These are phyloP conservation scores for Gastroboletus turbinatus DNA, from an alignment of 1,284 basidiomycete species.

Conservation along the genomic window DNA sequence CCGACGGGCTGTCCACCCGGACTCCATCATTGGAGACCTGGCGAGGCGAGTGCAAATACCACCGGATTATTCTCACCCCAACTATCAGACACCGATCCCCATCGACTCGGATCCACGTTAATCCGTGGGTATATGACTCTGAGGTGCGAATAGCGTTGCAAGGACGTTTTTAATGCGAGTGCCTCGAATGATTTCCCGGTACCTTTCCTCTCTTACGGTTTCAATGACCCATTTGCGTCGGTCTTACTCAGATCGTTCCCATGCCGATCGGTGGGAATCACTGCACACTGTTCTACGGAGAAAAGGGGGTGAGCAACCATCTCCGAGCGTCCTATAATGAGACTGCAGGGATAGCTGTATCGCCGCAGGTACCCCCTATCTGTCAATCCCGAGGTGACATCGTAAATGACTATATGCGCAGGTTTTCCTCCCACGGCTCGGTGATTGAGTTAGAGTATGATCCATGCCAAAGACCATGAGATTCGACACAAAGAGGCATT, in stretches of 20 bases:
- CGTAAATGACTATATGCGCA: background rate
- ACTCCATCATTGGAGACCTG: background rate
- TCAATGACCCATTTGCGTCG: background rate
- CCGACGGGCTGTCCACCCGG: background rate
- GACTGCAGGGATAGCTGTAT: background rate
- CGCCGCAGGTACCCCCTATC: background rate
- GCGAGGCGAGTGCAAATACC: background rate
- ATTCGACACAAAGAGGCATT: background rate
- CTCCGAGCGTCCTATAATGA: background rate
- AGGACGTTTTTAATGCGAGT: background rate
- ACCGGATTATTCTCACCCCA: background rate
- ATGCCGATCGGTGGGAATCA: constrained; percentile 1
- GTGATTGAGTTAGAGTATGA: background rate
- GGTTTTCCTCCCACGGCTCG: constrained; percentile 1
- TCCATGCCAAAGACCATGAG: background rate
- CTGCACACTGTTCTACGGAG: background rate
- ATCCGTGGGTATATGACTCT: background rate
- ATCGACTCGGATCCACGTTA: background rate
- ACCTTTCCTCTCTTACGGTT: background rate
- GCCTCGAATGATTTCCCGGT: background rate
- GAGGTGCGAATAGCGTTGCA: background rate
- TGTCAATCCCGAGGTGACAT: background rate
- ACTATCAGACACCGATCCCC: background rate
- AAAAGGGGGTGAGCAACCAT: background rate
- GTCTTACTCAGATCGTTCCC: constrained; percentile 3